A percentile compares a stretch with the other conserved stretches of the same genome.
Conservation (phyloP, 306 rosid genomes). For the Elaeagnus macrophylla region DNA sequence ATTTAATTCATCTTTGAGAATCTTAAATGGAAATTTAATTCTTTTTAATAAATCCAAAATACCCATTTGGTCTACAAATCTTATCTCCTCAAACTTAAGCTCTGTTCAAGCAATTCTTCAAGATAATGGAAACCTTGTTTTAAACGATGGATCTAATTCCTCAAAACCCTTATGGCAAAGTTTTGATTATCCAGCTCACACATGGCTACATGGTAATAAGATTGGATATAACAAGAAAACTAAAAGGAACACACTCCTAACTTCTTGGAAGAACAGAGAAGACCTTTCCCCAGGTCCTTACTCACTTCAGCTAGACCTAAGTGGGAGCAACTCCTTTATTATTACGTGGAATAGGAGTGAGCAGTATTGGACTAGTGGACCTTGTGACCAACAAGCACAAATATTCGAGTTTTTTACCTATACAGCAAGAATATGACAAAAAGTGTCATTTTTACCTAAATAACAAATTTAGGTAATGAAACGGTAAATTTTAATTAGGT, state of each 20-base stretch:
- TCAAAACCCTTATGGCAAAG: constrained; percentile 30
- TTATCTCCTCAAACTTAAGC: constrained; percentile 23
- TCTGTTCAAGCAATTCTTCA: constrained; percentile 30
- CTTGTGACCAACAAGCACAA: constrained; percentile 10
- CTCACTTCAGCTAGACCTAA: constrained; percentile 25
- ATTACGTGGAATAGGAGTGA: constrained; percentile 16
- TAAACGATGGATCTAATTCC: constrained; percentile 10
- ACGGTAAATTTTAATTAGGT: too few relatives aligned
- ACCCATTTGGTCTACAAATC: constrained; percentile 55
- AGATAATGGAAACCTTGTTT: constrained; percentile 46
- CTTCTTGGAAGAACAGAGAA: constrained; percentile 31
- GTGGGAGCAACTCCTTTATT: constrained; percentile 13
- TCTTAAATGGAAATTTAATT: constrained; percentile 37
- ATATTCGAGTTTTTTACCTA: too few relatives aligned
- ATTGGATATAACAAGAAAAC: constrained; percentile 22
- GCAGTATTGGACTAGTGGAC: constrained; percentile 21
- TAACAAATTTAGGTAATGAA: too few relatives aligned
- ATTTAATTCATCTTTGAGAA: constrained; percentile 28
- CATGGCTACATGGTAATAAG: constrained; percentile 29
- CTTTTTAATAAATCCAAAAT: constrained; percentile 25
- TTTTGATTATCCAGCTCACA: constrained; percentile 31
- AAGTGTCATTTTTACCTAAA: too few relatives aligned
- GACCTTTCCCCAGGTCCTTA: constrained; percentile 30
- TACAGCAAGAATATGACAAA: too few relatives aligned
- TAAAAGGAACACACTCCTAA: constrained; percentile 3